Percentiles rank a stretch among this genome's conserved stretches.
Evolutionary conservation across 768 basidiomycete species (phyloP).

Genomic region (Crepidotus variabilis): DNA sequence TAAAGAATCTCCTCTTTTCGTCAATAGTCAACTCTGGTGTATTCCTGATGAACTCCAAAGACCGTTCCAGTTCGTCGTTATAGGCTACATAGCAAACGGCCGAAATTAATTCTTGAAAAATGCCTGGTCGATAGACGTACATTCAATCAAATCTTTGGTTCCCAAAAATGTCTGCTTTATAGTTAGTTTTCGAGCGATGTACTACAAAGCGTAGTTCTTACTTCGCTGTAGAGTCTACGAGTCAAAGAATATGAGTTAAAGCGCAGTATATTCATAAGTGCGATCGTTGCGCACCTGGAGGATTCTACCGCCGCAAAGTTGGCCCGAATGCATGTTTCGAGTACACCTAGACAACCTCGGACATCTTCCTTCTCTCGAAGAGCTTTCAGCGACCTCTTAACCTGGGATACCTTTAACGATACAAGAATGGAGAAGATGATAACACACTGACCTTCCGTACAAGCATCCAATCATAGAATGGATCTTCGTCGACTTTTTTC

Average conservation of each 20-base stretch:
- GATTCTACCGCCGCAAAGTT: constrained; percentile 96
- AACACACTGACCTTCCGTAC: constrained; percentile 56
- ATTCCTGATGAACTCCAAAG: constrained; percentile 73
- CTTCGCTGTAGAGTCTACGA: constrained; percentile 84
- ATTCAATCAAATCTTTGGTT: constrained; percentile 87
- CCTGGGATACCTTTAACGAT: constrained; percentile 35
- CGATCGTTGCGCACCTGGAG: constrained; percentile 42
- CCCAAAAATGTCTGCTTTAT: constrained; percentile 76
- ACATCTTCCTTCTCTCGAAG: constrained; percentile 77
- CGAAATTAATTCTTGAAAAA: not conserved
- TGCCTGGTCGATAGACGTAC: constrained; percentile 32
- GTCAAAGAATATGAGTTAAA: constrained; percentile 5
- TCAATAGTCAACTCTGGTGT: constrained; percentile 72
- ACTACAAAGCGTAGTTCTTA: constrained; percentile 38
- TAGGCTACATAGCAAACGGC: constrained; percentile 52
- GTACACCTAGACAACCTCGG: constrained; percentile 80
- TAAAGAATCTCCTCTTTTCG: constrained; percentile 92
- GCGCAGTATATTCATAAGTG: not conserved
- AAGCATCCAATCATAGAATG: constrained; percentile 89
- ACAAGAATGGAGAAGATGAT: not conserved
- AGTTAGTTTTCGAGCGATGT: constrained; percentile 8
- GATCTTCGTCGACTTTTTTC: constrained; percentile 85
- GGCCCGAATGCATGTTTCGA: constrained; percentile 85
- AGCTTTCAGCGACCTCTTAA: constrained; percentile 66
- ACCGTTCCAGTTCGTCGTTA: constrained; percentile 70